phyloP scores from a whole-genome alignment of 768 basidiomycete genomes.

The Agaricus subrufescens region DNA sequence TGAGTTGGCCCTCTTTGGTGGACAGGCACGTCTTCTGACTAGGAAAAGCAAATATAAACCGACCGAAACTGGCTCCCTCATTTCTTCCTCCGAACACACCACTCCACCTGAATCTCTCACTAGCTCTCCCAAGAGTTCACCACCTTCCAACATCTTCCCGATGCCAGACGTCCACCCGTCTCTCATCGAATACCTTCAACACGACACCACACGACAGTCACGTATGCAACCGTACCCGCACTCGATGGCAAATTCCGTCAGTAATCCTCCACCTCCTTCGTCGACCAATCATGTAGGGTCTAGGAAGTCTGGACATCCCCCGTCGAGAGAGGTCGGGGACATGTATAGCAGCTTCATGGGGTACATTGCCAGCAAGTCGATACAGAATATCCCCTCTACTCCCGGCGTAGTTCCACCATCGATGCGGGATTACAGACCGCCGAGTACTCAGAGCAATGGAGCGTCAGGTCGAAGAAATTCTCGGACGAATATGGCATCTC shows the following conservation, averaged over 20 bases:
- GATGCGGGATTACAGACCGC: constrained; percentile 7
- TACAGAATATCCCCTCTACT: constrained; percentile 9
- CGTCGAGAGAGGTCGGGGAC: constrained; percentile 16
- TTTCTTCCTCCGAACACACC: constrained; percentile 2
- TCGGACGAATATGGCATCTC: neutral
- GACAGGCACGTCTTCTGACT: constrained; percentile 41
- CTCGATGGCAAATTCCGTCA: neutral
- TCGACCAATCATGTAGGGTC: neutral
- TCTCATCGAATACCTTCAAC: constrained; percentile 29
- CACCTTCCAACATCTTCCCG: neutral
- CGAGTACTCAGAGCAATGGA: neutral
- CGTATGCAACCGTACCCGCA: neutral
- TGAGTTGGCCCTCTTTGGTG: constrained; percentile 52
- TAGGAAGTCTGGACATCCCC: neutral
- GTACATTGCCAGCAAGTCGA: constrained; percentile 16
- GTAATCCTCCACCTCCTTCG: neutral
- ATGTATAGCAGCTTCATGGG: constrained; percentile 20
- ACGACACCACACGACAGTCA: constrained; percentile 18
- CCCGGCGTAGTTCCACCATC: constrained; percentile 6
- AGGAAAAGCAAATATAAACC: constrained; percentile 21
- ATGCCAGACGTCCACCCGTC: constrained; percentile 26
- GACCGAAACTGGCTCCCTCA: neutral
- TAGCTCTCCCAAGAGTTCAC: neutral
- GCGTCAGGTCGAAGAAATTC: neutral
- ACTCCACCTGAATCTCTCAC: neutral